Evolutionary conservation across 371 early-diverging fungal species (phyloP).

Genomic region (Massospora cicadina): DNA sequence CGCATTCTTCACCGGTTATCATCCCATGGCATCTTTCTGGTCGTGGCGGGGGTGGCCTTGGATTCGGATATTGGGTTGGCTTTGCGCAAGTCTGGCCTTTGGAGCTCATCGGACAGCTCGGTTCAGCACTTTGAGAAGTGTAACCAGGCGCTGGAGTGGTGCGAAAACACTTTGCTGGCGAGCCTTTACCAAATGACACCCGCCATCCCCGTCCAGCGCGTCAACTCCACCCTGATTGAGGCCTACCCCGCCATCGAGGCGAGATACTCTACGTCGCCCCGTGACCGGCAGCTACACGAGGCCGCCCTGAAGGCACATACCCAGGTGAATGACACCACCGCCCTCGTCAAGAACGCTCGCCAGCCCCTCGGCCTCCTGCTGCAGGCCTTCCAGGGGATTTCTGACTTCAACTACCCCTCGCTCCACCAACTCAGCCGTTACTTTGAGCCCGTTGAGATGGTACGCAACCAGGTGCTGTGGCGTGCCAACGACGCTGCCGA

Average conservation of each 20-base stretch:
- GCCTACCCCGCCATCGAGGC: not conserved
- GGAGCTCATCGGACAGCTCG: constrained; percentile 21
- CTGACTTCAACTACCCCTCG: not conserved
- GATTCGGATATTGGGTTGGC: constrained; percentile 50
- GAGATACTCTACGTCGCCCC: constrained; percentile 18
- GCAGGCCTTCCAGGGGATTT: constrained; percentile 6
- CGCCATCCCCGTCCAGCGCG: constrained; percentile 16
- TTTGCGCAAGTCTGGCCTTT: constrained; percentile 55
- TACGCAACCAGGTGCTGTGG: constrained; percentile 39
- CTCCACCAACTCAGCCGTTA: constrained; percentile 18
- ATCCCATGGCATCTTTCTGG: constrained; percentile 54
- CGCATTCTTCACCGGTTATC: constrained; percentile 58
- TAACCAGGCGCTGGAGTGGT: constrained; percentile 85
- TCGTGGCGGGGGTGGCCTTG: constrained; percentile 55
- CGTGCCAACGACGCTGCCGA: constrained; percentile 35
- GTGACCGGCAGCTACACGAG: constrained; percentile 20
- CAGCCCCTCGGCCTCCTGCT: constrained; percentile 9
- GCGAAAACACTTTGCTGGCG: constrained; percentile 69
- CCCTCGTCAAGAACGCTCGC: not conserved
- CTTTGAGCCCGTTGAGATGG: constrained; percentile 33
- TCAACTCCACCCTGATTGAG: constrained; percentile 1
- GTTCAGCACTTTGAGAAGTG: constrained; percentile 56
- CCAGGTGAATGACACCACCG: constrained; percentile 12
- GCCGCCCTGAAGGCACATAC: constrained; percentile 17
- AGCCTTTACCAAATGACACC: not conserved